These are phyloP conservation scores for Rhizopogon rudus DNA, from an alignment of 768 basidiomycete species.

Conservation along the genomic window DNA sequence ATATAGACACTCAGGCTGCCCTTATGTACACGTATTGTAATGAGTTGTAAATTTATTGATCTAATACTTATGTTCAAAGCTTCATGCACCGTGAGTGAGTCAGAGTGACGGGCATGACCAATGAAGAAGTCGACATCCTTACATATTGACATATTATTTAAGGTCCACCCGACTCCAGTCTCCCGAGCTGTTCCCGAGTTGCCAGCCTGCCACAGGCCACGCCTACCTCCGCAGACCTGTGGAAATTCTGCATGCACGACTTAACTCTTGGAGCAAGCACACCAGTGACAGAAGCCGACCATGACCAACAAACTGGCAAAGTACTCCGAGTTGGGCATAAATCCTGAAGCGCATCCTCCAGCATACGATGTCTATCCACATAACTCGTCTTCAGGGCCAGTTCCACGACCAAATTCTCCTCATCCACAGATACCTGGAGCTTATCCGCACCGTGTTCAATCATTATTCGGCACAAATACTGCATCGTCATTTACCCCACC, in stretches of 20 bases:
- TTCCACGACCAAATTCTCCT: slow-evolving; percentile 15
- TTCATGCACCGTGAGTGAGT: no score
- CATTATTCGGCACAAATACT: slow-evolving; percentile 13
- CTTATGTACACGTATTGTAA: neutral
- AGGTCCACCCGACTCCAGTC: no score
- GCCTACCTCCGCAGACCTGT: neutral
- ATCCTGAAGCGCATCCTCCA: slow-evolving; percentile 25
- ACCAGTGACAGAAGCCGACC: neutral
- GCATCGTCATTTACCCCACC: slow-evolving; percentile 12
- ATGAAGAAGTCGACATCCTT: neutral
- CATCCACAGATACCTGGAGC: slow-evolving; percentile 8
- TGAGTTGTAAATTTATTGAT: no score
- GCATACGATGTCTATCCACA: slow-evolving; percentile 19
- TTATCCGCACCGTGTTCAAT: slow-evolving; percentile 10
- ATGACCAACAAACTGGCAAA: neutral
- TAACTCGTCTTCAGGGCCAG: slow-evolving; percentile 6
- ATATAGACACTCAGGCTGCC: neutral
- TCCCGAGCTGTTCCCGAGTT: no score
- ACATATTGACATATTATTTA: neutral
- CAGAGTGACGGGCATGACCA: no score
- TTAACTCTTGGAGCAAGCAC: neutral
- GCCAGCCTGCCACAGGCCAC: neutral
- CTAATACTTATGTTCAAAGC: no score
- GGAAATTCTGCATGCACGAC: neutral
- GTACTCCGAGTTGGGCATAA: slow-evolving; percentile 16